Percentiles rank a stretch among this genome's conserved stretches.
Evolutionary conservation across 257 asterid genomes (phyloP).

Genomic region (Sherardia arvensis): DNA sequence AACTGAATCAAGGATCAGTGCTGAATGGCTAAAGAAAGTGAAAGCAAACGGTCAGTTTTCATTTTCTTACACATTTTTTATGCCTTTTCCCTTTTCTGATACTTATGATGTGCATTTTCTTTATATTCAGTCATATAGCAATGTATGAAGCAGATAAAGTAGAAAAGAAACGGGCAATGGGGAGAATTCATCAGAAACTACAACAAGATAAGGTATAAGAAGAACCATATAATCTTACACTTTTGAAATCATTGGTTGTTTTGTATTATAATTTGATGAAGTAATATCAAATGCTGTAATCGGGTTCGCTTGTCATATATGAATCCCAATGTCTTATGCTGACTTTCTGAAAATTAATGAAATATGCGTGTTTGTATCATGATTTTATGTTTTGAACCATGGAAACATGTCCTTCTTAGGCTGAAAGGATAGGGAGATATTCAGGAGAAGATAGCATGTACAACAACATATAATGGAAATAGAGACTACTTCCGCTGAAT

Average conservation of each 20-base stretch:
- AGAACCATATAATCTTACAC: constrained; percentile 4
- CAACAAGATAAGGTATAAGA: constrained; percentile 82
- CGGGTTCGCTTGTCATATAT: neutral
- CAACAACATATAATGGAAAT: too few relatives aligned
- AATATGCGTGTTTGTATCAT: neutral
- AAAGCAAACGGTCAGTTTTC: constrained; percentile 45
- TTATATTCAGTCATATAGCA: constrained; percentile 32
- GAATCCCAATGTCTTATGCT: neutral
- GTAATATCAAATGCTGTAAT: neutral
- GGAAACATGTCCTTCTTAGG: constrained; percentile 23
- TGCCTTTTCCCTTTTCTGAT: neutral
- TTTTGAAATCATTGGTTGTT: neutral
- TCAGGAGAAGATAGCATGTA: constrained; percentile 18
- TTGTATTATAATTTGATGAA: neutral
- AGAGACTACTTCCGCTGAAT: too few relatives aligned
- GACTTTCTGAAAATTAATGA: neutral
- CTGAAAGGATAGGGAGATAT: constrained; percentile 36
- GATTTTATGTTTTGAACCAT: neutral
- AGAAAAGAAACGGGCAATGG: constrained; percentile 58
- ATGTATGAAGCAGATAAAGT: constrained; percentile 48
- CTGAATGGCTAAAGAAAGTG: constrained; percentile 45
- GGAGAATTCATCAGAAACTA: constrained; percentile 52
- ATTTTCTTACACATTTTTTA: neutral
- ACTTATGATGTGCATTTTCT: neutral
- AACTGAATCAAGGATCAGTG: neutral